A percentile compares a stretch with the other conserved stretches of the same genome.
Evolutionary conservation across 495 filamentous ascomycete species (phyloP).

Genomic region (Barbatosphaeria neglecta): DNA sequence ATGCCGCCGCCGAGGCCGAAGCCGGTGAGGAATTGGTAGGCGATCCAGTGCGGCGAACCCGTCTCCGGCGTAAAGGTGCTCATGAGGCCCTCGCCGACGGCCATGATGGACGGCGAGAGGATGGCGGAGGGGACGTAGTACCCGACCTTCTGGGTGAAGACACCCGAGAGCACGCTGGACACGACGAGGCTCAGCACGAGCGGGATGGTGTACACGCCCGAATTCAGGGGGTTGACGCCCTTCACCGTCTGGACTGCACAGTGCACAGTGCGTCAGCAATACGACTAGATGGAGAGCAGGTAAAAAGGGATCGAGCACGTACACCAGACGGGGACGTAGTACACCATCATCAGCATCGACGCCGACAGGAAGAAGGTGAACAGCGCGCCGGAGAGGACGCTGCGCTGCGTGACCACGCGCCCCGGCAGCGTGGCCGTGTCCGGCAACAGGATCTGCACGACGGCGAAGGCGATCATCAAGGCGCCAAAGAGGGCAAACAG

Average conservation of each 20-base stretch:
- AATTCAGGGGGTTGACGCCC: conserved; percentile 42
- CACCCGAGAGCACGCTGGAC: conserved; percentile 38
- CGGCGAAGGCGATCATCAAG: conserved; percentile 48
- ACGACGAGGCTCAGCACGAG: conserved; percentile 41
- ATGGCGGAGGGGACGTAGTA: conserved; percentile 63
- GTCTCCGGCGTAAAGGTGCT: conserved; percentile 49
- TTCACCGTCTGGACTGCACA: conserved; percentile 62
- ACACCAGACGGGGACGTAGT: conserved; percentile 68
- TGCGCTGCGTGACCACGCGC: conserved; percentile 61
- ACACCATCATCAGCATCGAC: conserved; percentile 58
- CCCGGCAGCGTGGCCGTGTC: conserved; percentile 70
- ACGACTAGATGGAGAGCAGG: conserved; percentile 15
- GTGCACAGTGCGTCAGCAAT: conserved; percentile 33
- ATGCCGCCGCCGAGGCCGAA: conserved; percentile 62
- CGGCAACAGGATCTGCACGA: conserved; percentile 52
- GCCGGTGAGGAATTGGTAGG: conserved; percentile 60
- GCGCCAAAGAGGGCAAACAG: conserved; percentile 56
- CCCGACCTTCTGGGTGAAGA: conserved; percentile 41
- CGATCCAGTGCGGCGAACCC: conserved; percentile 50
- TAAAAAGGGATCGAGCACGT: conserved; percentile 27
- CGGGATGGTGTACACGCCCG: conserved; percentile 50
- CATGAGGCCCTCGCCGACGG: conserved; percentile 56
- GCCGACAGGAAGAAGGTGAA: conserved; percentile 51
- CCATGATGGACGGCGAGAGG: conserved; percentile 42
- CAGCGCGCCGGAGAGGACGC: conserved; percentile 47